phyloP scores from a whole-genome alignment of 257 asterid species.

The Misopates orontium region DNA sequence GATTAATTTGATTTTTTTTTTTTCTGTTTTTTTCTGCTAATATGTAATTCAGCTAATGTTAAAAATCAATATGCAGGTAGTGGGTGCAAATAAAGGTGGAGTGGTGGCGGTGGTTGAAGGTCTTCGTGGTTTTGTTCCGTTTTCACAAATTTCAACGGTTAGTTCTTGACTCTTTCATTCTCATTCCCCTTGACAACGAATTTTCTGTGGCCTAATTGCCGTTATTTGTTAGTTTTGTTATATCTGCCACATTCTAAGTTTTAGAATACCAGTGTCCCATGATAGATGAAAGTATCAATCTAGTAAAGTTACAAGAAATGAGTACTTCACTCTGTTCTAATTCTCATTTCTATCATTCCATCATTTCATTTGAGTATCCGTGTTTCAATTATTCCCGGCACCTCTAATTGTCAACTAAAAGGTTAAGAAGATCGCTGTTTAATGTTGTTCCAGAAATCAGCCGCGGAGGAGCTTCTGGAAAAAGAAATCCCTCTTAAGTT shows the following conservation, averaged over 20 bases:
- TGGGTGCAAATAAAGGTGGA: conserved; percentile 98
- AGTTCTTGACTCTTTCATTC: conserved; percentile 31
- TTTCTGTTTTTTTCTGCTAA: not conserved
- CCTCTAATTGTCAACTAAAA: not conserved
- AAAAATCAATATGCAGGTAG: conserved; percentile 53
- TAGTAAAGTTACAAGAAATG: too few species aligned
- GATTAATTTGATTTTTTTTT: not conserved
- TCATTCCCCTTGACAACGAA: not conserved
- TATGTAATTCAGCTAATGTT: not conserved
- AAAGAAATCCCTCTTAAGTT: conserved; percentile 87
- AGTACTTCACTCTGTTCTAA: not conserved
- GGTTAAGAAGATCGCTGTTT: conserved; percentile 12
- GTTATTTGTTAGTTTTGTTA: not conserved
- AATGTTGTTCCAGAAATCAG: conserved; percentile 63
- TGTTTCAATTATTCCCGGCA: conserved; percentile 11
- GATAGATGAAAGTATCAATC: not conserved
- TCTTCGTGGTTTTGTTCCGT: conserved; percentile 92
- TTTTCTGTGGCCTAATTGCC: not conserved
- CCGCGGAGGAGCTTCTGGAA: conserved; percentile 83
- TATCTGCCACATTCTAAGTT: not conserved
- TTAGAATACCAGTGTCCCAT: conserved; percentile 1
- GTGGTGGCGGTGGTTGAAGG: conserved; percentile 88
- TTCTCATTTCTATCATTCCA: not conserved
- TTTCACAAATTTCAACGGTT: conserved; percentile 89
- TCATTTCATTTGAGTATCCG: not conserved